These are phyloP conservation scores for Serendipita indica DNA, from an alignment of 768 basidiomycete genomes.

Conservation along the genomic window DNA sequence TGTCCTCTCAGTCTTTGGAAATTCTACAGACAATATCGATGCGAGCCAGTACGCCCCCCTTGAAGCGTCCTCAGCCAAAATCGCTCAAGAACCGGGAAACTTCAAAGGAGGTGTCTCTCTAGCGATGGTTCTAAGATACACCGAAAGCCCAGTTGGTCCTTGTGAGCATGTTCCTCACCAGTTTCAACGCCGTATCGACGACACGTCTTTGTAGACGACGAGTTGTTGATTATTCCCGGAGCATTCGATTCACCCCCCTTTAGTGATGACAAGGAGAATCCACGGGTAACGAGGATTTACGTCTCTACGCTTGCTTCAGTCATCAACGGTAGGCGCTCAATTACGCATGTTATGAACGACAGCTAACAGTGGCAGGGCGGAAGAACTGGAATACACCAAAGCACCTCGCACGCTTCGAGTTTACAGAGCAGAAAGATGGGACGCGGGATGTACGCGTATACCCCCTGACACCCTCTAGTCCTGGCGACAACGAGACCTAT, in stretches of 20 bases:
- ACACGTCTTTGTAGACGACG: constrained; percentile 11
- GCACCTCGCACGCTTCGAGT: constrained; percentile 13
- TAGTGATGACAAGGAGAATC: neutral
- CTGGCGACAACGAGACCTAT: neutral
- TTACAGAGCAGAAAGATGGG: constrained; percentile 7
- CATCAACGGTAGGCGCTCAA: constrained; percentile 11
- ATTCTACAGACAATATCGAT: neutral
- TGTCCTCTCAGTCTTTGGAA: neutral
- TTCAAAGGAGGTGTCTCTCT: neutral
- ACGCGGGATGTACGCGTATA: constrained; percentile 10
- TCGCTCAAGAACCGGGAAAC: neutral
- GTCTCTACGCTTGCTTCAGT: constrained; percentile 13
- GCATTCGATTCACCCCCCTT: constrained; percentile 10
- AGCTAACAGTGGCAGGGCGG: constrained; percentile 6
- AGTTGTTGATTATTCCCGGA: constrained; percentile 14
- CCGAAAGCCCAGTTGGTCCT: neutral
- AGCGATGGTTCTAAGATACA: constrained; percentile 4
- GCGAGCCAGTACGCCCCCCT: neutral
- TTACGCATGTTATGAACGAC: neutral
- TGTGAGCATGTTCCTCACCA: neutral
- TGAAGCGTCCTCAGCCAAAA: neutral
- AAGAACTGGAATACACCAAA: constrained; percentile 15
- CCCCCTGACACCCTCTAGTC: neutral
- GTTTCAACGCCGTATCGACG: no score
- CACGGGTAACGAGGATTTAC: constrained; percentile 11